Evolutionary conservation across 2,329 filamentous ascomycete species (phyloP).

Genomic region (Verticillium zaregamsianum): DNA sequence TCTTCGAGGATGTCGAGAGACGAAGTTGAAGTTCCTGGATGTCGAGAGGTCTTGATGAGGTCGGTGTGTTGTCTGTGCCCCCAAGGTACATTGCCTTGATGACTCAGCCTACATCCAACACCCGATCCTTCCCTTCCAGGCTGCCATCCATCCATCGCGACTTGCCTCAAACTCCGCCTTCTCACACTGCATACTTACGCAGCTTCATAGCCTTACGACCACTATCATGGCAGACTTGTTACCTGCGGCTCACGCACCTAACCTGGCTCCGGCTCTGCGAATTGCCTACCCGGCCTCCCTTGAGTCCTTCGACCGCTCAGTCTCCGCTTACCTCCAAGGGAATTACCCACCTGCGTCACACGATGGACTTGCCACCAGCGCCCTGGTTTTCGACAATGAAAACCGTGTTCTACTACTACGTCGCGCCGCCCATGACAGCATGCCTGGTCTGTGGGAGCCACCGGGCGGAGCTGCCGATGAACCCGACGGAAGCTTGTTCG

Average conservation of each 20-base stretch:
- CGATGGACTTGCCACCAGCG: constrained; percentile 24
- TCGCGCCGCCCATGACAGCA: constrained; percentile 38
- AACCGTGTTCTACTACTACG: constrained; percentile 39
- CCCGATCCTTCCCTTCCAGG: background rate
- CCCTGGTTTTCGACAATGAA: constrained; percentile 28
- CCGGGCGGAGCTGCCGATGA: constrained; percentile 44
- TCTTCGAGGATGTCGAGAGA: background rate
- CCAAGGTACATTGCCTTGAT: background rate
- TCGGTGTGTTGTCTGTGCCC: background rate
- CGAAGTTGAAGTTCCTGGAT: background rate
- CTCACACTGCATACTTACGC: background rate
- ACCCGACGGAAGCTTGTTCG: constrained; percentile 34
- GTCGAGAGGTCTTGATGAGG: background rate
- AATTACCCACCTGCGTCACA: constrained; percentile 2
- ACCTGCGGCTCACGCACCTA: background rate
- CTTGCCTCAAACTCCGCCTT: background rate
- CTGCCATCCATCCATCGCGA: background rate
- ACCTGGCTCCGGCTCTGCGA: constrained; percentile 8
- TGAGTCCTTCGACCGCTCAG: constrained; percentile 12
- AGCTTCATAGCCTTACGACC: background rate
- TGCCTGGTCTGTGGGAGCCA: constrained; percentile 42
- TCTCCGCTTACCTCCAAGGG: constrained; percentile 10
- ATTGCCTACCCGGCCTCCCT: constrained; percentile 13
- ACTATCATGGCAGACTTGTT: background rate
- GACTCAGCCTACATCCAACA: background rate